Evolutionary conservation across 176 grass and related monocot genomes (phyloP).

Genomic region (Aegilops umbellulata): DNA sequence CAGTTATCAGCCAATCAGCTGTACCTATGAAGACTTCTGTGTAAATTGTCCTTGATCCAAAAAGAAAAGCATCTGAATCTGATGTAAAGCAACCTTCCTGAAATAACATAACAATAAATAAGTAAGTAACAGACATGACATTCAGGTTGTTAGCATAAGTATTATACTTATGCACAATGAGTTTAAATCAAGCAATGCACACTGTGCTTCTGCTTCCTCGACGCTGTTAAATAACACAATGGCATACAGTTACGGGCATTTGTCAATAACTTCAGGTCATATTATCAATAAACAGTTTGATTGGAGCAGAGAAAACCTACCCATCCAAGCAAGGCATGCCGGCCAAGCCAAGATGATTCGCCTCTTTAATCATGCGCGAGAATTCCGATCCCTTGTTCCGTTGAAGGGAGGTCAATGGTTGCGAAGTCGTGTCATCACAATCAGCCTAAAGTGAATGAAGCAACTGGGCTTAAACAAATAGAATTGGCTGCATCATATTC

Average conservation of each 20-base stretch:
- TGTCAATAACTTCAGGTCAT: neutral
- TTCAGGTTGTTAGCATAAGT: too few species aligned
- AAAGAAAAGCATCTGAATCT: too few species aligned
- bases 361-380: slow-evolving; percentile 95
- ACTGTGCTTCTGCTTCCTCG: slow-evolving; percentile 96
- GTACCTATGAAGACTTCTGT: too few species aligned
- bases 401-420: slow-evolving; percentile 55
- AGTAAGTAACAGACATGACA: too few species aligned
- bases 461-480: neutral
- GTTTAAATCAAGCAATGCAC: slow-evolving; percentile 66
- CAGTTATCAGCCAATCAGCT: too few species aligned
- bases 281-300: neutral
- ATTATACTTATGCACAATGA: neutral
- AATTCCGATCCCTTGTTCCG: slow-evolving; percentile 84
- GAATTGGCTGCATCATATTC: slow-evolving; percentile 1
- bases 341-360: slow-evolving; percentile 71
- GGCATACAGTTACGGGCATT: neutral
- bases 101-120: too few species aligned
- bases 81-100: too few species aligned
- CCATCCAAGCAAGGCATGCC: slow-evolving; percentile 89
- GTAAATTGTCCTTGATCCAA: too few species aligned
- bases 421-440: slow-evolving; percentile 41
- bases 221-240: slow-evolving; percentile 44
- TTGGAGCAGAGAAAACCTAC: slow-evolving; percentile 34
- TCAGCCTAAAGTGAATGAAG: slow-evolving; percentile 36